Conservation (phyloP, 495 filamentous ascomycete genomes). For the Aspergillus bridgeri region DNA sequence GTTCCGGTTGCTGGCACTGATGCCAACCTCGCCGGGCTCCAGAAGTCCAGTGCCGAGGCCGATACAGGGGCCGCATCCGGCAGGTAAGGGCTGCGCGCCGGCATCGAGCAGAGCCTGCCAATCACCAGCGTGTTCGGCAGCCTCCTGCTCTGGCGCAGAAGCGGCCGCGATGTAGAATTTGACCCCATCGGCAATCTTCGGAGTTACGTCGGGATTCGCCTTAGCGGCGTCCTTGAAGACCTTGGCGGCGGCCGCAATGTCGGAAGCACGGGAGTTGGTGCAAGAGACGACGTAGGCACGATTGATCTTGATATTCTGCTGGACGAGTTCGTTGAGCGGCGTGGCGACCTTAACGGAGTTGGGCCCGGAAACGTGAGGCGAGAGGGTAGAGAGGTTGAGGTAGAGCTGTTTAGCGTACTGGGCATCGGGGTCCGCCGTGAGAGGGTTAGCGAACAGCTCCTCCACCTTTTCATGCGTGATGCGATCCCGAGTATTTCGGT, state of each 20-base stretch:
- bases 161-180: slow-evolving; percentile 92
- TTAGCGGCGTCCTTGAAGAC: slow-evolving; percentile 79
- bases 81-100: slow-evolving; percentile 69
- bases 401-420: slow-evolving; percentile 80
- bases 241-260: slow-evolving; percentile 76
- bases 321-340: slow-evolving; percentile 70
- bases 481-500: slow-evolving; percentile 43
- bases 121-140: slow-evolving; percentile 77
- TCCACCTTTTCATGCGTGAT: slow-evolving; percentile 72
- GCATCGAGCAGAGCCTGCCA: slow-evolving; percentile 84
- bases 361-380: slow-evolving; percentile 84
- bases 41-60: slow-evolving; percentile 80
- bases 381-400: slow-evolving; percentile 74
- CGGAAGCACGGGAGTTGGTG: slow-evolving; percentile 82
- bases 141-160: slow-evolving; percentile 72
- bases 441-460: slow-evolving; percentile 60
- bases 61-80: slow-evolving; percentile 89
- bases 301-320: slow-evolving; percentile 69
- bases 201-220: slow-evolving; percentile 49
- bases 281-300: slow-evolving; percentile 90
- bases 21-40: slow-evolving; percentile 84
- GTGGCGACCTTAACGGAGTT: slow-evolving; percentile 86
- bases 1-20: slow-evolving; percentile 84
- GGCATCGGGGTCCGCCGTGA: slow-evolving; percentile 72
- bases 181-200: slow-evolving; percentile 76